A percentile compares a stretch with the other conserved stretches of the same genome.
Evolutionary conservation across 2,329 filamentous ascomycete genomes (phyloP).

Genomic region (Scortechinia acanthostroma): DNA sequence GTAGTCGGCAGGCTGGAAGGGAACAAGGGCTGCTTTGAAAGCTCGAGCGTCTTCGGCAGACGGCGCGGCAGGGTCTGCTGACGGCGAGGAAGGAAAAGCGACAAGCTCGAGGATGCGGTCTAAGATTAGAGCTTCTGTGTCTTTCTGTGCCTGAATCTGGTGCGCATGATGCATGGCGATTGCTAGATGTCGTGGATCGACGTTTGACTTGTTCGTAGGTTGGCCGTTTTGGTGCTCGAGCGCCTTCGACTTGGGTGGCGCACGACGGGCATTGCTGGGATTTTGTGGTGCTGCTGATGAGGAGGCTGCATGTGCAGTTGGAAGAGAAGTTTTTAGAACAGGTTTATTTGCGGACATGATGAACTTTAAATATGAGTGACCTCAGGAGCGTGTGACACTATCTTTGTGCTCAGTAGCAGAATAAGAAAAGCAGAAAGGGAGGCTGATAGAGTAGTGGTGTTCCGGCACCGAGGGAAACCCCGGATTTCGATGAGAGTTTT

Average conservation of each 20-base stretch:
- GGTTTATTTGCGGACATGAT: background rate
- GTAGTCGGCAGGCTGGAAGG: constrained; percentile 83
- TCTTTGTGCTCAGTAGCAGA: too few species aligned
- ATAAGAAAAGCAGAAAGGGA: too few species aligned
- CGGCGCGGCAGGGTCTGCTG: constrained; percentile 10
- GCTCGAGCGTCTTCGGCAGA: constrained; percentile 47
- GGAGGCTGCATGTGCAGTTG: background rate
- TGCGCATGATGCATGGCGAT: constrained; percentile 77
- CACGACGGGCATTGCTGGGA: too few species aligned
- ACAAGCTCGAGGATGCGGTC: constrained; percentile 67
- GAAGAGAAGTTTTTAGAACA: background rate
- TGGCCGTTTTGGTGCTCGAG: background rate
- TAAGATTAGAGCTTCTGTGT: constrained; percentile 69
- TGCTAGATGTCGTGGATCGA: background rate
- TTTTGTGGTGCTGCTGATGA: too few species aligned
- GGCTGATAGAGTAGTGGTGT: too few species aligned
- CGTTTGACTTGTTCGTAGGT: background rate
- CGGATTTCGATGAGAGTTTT: too few species aligned
- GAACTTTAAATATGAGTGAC: background rate
- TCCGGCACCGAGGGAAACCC: too few species aligned
- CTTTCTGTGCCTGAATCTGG: constrained; percentile 75
- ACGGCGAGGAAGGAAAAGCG: constrained; percentile 37
- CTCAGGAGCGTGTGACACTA: too few species aligned
- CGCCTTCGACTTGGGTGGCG: too few species aligned
- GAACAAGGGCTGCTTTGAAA: constrained; percentile 61